Conservation (phyloP, 2,329 filamentous ascomycete species). For the Colletotrichum nymphaeae region DNA sequence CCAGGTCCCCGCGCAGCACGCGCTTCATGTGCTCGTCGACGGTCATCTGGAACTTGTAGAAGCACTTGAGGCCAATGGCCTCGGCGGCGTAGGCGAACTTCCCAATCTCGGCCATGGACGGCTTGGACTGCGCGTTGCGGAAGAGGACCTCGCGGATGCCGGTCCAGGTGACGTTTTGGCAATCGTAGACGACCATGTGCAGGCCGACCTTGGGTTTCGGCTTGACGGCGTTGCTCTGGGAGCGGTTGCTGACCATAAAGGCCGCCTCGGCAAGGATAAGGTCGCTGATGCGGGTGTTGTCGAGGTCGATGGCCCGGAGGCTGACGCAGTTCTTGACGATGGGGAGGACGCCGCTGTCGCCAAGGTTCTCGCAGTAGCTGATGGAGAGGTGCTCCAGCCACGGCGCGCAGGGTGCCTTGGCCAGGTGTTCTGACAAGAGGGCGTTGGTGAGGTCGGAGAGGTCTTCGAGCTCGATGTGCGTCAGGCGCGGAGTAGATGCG, state of each 20-base stretch:
- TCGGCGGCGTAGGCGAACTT: constrained; percentile 75
- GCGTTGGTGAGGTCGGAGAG: constrained; percentile 81
- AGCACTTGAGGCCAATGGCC: constrained; percentile 89
- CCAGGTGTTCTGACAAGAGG: constrained; percentile 77
- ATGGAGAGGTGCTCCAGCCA: constrained; percentile 84
- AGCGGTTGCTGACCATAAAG: constrained; percentile 78
- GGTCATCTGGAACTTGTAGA: constrained; percentile 94
- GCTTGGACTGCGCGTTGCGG: constrained; percentile 81
- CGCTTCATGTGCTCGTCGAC: constrained; percentile 94
- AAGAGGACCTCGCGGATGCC: constrained; percentile 88
- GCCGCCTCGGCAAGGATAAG: constrained; percentile 88
- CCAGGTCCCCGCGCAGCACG: constrained; percentile 80
- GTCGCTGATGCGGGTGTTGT: constrained; percentile 93
- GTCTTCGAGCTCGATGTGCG: constrained; percentile 91
- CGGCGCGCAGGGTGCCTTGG: constrained; percentile 79
- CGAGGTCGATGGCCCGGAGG: constrained; percentile 82
- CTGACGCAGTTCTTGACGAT: constrained; percentile 80
- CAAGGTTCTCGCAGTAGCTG: constrained; percentile 88
- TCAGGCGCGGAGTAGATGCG: constrained; percentile 79
- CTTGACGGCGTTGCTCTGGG: constrained; percentile 52
- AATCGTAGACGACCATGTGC: constrained; percentile 88
- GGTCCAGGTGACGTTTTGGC: constrained; percentile 91
- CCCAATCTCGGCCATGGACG: constrained; percentile 53
- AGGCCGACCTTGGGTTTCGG: constrained; percentile 70
- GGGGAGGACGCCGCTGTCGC: constrained; percentile 86